These are phyloP conservation scores for Apophysomyces ossiformis DNA, from an alignment of 371 early-diverging fungal genomes.

Conservation along the genomic window DNA sequence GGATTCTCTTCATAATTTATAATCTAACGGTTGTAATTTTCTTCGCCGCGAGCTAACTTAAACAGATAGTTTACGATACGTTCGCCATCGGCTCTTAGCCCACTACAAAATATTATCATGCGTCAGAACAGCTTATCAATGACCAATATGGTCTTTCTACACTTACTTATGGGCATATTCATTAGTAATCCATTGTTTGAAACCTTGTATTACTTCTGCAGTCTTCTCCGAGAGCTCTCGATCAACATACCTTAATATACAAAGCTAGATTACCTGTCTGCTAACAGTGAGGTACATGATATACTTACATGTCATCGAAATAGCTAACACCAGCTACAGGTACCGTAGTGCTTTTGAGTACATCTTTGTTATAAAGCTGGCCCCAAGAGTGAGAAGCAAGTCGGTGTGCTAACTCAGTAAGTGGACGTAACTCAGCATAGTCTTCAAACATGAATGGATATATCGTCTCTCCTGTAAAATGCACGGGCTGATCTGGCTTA, in stretches of 20 bases:
- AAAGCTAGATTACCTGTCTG: neutral
- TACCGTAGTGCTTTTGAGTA: constrained; percentile 56
- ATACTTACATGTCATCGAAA: constrained; percentile 72
- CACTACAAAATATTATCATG: constrained; percentile 30
- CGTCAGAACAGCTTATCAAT: neutral
- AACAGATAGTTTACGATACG: constrained; percentile 62
- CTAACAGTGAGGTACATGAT: neutral
- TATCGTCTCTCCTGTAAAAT: constrained; percentile 69
- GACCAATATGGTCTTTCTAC: neutral
- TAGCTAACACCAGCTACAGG: constrained; percentile 73
- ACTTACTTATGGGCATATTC: constrained; percentile 75
- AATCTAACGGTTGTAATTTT: constrained; percentile 40
- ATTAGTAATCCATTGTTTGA: constrained; percentile 75
- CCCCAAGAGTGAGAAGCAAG: constrained; percentile 68
- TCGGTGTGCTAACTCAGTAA: constrained; percentile 65
- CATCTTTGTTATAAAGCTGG: constrained; percentile 58
- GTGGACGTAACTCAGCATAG: constrained; percentile 63
- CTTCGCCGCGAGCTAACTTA: constrained; percentile 63
- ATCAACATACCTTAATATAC: constrained; percentile 61
- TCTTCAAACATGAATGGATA: constrained; percentile 82
- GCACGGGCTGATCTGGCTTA: constrained; percentile 31
- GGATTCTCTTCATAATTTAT: neutral
- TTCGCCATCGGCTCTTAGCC: constrained; percentile 60
- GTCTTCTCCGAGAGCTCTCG: constrained; percentile 66
- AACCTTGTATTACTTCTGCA: constrained; percentile 61